These are phyloP conservation scores for Hypoxylon crocopeplum DNA, from an alignment of 495 filamentous ascomycete species.

Conservation along the genomic window DNA sequence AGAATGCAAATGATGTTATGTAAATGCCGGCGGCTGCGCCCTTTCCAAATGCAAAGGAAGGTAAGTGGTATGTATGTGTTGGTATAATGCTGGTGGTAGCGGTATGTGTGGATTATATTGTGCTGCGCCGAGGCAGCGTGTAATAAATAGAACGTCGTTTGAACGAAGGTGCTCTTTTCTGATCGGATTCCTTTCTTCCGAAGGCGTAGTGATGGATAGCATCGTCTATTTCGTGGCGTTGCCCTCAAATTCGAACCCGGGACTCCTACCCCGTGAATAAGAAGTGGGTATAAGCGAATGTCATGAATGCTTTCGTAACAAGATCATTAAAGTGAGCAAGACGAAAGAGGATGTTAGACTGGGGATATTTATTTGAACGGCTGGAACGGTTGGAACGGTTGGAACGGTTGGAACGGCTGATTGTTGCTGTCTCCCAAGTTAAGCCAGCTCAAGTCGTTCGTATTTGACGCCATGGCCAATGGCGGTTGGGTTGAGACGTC, in stretches of 20 bases:
- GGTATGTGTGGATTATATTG: conserved; percentile 22
- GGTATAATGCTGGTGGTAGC: conserved; percentile 8
- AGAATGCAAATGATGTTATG: conserved; percentile 34
- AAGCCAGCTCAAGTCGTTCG: conserved; percentile 78
- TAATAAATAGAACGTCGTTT: conserved; percentile 8
- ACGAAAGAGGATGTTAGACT: conserved; percentile 10
- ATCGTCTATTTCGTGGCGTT: conserved; percentile 28
- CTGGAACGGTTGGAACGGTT: too few species aligned
- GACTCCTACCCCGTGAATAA: conserved; percentile 31
- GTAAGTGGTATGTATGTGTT: conserved; percentile 9
- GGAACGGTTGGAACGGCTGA: too few species aligned
- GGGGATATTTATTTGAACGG: conserved; percentile 8
- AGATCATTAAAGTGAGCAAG: conserved; percentile 22
- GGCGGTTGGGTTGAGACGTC: conserved; percentile 54
- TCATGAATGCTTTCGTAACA: conserved; percentile 35
- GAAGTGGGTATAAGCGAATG: conserved; percentile 37
- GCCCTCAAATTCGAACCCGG: conserved; percentile 21
- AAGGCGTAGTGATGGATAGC: conserved; percentile 12
- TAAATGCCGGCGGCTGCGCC: conserved; percentile 35
- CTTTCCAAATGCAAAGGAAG: conserved; percentile 35
- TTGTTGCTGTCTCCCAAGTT: conserved; percentile 60
- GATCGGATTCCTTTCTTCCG: conserved; percentile 7
- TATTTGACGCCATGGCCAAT: conserved; percentile 42
- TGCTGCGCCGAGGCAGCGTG: conserved; percentile 18
- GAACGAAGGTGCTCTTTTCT: conserved; percentile 17